Evolutionary conservation across 2,329 filamentous ascomycete species (phyloP).

Genomic region (Eurotiales sp.): DNA sequence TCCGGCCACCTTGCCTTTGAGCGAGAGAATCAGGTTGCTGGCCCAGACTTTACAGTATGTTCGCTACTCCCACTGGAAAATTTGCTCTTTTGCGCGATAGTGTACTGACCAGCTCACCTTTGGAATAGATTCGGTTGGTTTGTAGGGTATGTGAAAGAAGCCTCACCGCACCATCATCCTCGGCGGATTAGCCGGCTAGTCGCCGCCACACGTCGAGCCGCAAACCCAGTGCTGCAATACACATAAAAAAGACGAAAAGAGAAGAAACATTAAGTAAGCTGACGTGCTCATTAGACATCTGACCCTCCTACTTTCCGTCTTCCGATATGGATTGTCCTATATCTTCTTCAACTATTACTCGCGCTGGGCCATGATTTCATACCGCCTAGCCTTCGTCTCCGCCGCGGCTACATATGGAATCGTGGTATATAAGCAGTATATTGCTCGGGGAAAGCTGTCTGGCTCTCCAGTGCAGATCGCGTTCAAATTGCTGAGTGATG

Average conservation of each 20-base stretch:
- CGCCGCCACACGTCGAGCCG: neutral
- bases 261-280: constrained; percentile 16
- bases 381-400: constrained; percentile 84
- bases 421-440: constrained; percentile 96
- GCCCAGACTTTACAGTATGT: constrained; percentile 88
- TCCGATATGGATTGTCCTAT: constrained; percentile 82
- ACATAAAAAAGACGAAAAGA: neutral
- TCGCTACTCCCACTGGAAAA: neutral
- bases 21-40: constrained; percentile 70
- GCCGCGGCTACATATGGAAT: constrained; percentile 94
- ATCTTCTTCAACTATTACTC: constrained; percentile 83
- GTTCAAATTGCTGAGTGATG: constrained; percentile 70
- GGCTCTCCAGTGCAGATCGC: constrained; percentile 60
- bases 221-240: neutral
- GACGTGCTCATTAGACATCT: constrained; percentile 63
- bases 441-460: constrained; percentile 74
- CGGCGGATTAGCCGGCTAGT: neutral
- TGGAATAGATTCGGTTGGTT: constrained; percentile 67
- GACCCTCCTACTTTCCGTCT: constrained; percentile 74
- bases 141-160: constrained; percentile 59
- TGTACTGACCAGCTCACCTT: neutral
- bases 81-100: too few species aligned
- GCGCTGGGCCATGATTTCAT: constrained; percentile 73
- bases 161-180: constrained; percentile 14
- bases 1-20: constrained; percentile 63